phyloP scores from a whole-genome alignment of 139 green algal genomes.

The Volvox reticuliferus region DNA sequence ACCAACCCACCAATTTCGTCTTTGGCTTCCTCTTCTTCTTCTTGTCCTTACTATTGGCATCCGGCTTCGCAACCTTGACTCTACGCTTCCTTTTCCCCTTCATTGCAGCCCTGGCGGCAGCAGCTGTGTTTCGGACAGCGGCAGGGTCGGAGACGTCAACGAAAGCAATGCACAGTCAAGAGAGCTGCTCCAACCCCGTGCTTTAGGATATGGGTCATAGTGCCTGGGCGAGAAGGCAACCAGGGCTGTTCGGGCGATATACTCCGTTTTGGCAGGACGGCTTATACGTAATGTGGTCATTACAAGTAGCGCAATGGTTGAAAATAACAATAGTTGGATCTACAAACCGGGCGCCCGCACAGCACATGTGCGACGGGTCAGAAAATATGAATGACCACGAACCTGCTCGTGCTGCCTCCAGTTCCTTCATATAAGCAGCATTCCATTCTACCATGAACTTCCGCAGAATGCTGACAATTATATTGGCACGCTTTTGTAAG shows the following conservation, averaged over 20 bases:
- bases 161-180: too few species aligned
- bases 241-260: too few species aligned
- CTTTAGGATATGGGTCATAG: too few species aligned
- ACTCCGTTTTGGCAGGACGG: too few species aligned
- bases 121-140: background rate
- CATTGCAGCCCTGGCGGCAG: background rate
- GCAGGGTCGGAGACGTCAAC: too few species aligned
- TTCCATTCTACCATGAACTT: constrained; percentile 39
- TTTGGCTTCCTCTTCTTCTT: constrained; percentile 24
- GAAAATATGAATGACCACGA: background rate
- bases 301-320: too few species aligned
- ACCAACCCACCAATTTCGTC: background rate
- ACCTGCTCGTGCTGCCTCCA: constrained; percentile 12
- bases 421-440: background rate
- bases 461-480: background rate
- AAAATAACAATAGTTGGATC: too few species aligned
- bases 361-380: too few species aligned
- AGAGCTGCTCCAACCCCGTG: too few species aligned
- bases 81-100: constrained; percentile 11
- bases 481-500: constrained; percentile 12
- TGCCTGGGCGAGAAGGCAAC: too few species aligned
- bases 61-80: background rate
- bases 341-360: too few species aligned
- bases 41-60: background rate
- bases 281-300: too few species aligned